phyloP scores from a whole-genome alignment of 179 eudicot genomes.

The Drosera spatulata region DNA sequence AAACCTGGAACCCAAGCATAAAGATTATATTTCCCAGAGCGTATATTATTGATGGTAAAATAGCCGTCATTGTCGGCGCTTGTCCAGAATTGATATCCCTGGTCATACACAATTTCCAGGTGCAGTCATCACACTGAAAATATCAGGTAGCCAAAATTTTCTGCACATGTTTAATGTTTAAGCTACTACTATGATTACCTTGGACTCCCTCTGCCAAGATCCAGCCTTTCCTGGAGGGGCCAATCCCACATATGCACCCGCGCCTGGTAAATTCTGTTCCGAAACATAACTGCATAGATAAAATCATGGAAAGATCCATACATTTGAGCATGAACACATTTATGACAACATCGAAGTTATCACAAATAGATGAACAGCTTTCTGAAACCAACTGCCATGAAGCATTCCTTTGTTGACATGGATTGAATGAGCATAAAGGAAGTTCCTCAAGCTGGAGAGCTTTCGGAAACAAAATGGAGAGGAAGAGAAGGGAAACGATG shows the following conservation, averaged over 20 bases:
- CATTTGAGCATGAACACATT: no score
- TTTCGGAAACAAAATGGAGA: no score
- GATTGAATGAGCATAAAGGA: no score
- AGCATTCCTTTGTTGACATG: no score
- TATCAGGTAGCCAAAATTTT: no score
- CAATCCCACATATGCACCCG: constrained; percentile 40
- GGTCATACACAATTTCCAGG: not conserved
- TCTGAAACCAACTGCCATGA: no score
- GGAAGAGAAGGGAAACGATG: no score
- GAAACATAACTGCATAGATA: constrained; percentile 16
- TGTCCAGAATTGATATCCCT: constrained; percentile 95
- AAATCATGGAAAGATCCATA: not conserved
- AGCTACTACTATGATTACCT: constrained; percentile 17
- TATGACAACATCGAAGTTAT: no score
- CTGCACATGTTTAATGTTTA: no score
- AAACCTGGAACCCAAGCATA: constrained; percentile 82
- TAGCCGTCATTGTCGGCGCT: constrained; percentile 56
- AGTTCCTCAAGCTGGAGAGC: no score
- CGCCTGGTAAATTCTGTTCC: constrained; percentile 20
- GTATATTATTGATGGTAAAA: constrained; percentile 41
- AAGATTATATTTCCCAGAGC: constrained; percentile 53
- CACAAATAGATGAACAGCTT: no score
- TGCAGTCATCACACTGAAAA: not conserved
- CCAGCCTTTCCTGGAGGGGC: constrained; percentile 37
- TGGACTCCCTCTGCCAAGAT: constrained; percentile 51